These are phyloP conservation scores for Pochonia chlamydosporia DNA, from an alignment of 2,329 filamentous ascomycete genomes.

Conservation along the genomic window DNA sequence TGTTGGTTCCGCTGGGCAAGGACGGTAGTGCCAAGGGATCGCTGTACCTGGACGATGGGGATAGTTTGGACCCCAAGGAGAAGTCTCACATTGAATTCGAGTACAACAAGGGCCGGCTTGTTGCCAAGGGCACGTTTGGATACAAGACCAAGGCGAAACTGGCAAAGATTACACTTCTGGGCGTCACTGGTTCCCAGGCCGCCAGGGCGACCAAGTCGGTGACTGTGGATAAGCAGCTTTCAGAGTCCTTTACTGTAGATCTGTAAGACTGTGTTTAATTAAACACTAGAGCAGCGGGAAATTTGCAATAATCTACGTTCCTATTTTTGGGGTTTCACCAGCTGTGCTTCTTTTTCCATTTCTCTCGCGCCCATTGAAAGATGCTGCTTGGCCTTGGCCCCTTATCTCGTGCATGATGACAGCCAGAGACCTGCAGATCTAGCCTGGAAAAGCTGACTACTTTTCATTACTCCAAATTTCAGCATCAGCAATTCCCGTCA, in stretches of 20 bases:
- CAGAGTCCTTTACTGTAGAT: neutral
- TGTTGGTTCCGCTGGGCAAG: slow-evolving; percentile 58
- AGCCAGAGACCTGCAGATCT: too few relatives aligned
- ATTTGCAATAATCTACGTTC: too few relatives aligned
- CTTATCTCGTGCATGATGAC: too few relatives aligned
- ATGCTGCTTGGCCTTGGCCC: too few relatives aligned
- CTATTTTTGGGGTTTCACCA: too few relatives aligned
- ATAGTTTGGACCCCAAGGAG: slow-evolving; percentile 37
- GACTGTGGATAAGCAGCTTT: neutral
- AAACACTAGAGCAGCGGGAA: too few relatives aligned
- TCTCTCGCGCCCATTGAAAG: too few relatives aligned
- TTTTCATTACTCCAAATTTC: too few relatives aligned
- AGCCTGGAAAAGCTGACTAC: too few relatives aligned
- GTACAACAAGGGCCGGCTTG: slow-evolving; percentile 47
- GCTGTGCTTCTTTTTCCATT: too few relatives aligned
- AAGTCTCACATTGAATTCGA: slow-evolving; percentile 35
- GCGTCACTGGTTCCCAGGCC: neutral
- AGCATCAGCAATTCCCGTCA: too few relatives aligned
- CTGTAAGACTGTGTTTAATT: too few relatives aligned
- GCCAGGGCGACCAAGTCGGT: neutral
- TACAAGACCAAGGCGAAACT: slow-evolving; percentile 3
- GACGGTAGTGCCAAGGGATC: slow-evolving; percentile 58
- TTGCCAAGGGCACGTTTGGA: slow-evolving; percentile 24
- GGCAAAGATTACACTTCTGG: slow-evolving; percentile 6
- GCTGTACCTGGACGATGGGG: slow-evolving; percentile 72